Conservation (phyloP, 352 stramenopile species). For the Elongisporangium senticosum region DNA sequence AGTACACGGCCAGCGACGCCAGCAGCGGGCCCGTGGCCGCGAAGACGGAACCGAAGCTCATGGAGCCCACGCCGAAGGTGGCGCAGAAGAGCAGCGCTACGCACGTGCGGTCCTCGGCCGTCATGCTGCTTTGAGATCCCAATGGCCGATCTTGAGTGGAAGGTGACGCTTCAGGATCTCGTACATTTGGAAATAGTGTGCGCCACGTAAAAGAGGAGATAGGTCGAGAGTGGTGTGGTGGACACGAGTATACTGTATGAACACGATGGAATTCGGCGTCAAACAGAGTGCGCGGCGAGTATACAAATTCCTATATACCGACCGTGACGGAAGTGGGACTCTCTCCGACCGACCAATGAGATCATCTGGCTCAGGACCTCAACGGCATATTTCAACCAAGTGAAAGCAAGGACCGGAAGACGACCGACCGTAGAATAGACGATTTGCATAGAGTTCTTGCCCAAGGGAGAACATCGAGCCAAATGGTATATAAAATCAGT, state of each 20-base stretch:
- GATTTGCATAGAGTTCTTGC: too few species aligned
- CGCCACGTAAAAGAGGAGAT: background rate
- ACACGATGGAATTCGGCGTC: conserved; percentile 19
- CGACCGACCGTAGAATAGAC: conserved; percentile 2
- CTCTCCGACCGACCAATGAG: conserved; percentile 8
- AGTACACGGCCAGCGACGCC: conserved; percentile 58
- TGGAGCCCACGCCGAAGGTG: conserved; percentile 66
- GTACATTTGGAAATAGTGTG: too few species aligned
- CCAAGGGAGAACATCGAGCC: too few species aligned
- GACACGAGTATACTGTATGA: conserved; percentile 2
- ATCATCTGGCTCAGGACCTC: background rate
- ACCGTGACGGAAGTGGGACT: conserved; percentile 14
- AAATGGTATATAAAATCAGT: too few species aligned
- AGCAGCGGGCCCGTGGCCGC: conserved; percentile 46
- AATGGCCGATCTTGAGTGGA: too few species aligned
- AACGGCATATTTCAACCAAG: background rate
- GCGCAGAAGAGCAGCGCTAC: conserved; percentile 68
- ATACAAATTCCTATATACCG: conserved; percentile 45
- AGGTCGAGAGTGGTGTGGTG: too few species aligned
- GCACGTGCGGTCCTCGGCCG: conserved; percentile 45
- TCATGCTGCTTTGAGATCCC: background rate
- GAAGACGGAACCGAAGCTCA: conserved; percentile 70
- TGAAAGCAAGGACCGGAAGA: background rate
- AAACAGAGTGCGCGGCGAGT: background rate
- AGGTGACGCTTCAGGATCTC: too few species aligned